Conservation (phyloP, 192 early-diverging fungal genomes). For the Lunasporangiospora selenospora region DNA sequence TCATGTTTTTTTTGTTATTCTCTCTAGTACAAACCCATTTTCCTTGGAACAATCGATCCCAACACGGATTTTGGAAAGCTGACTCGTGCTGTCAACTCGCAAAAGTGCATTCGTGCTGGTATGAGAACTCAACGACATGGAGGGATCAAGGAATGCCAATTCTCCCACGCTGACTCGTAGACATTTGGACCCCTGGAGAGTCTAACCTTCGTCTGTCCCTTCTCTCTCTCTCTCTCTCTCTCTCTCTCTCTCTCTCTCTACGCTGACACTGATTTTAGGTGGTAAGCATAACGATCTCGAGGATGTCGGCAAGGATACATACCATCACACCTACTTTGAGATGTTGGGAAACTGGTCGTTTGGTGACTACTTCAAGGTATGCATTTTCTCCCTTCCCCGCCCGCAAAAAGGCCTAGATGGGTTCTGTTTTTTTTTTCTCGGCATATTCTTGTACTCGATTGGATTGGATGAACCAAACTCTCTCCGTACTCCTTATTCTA, state of each 20-base stretch:
- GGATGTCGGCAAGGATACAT: conserved; percentile 97
- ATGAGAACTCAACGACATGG: conserved; percentile 1
- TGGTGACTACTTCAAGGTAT: conserved; percentile 97
- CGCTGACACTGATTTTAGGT: no score
- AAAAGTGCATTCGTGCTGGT: conserved; percentile 99
- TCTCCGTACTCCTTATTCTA: background rate
- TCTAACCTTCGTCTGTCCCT: no score
- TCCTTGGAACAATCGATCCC: conserved; percentile 95
- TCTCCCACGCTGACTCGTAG: background rate
- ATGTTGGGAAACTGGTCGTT: conserved; percentile 99
- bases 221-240: background rate
- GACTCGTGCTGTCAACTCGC: conserved; percentile 92
- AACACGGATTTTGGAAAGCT: conserved; percentile 91
- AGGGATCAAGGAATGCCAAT: background rate
- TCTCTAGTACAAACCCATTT: conserved; percentile 92
- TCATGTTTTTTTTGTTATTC: no score
- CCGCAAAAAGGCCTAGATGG: conserved; percentile 4
- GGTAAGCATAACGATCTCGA: conserved; percentile 99
- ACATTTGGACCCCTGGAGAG: no score
- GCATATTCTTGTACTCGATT: background rate
- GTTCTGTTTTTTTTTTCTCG: background rate
- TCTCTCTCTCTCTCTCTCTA: conserved; percentile 2
- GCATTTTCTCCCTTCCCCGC: background rate
- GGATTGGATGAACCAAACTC: background rate
- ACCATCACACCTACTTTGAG: conserved; percentile 99